Evolutionary conservation across 176 grass and related monocot species (phyloP).

Genomic region (Oryza meridionalis): DNA sequence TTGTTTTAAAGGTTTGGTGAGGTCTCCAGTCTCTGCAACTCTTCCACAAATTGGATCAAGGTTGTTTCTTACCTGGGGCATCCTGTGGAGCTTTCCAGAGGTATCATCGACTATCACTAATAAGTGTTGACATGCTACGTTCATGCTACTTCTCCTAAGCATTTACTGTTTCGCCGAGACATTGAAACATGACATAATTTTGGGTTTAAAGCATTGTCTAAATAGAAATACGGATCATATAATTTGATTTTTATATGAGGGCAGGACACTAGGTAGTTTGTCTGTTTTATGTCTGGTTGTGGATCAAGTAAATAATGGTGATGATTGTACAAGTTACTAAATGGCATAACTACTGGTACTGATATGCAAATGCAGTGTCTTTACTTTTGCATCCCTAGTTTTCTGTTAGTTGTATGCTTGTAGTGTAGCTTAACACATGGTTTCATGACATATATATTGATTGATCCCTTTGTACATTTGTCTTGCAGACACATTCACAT

Average conservation of each 20-base stretch:
- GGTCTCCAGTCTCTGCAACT: conserved; percentile 54
- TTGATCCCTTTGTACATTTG: not conserved
- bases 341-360: not conserved
- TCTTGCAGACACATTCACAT: conserved; percentile 62
- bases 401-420: not conserved
- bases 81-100: conserved; percentile 60
- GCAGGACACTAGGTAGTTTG: not conserved
- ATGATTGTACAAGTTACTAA: conserved; percentile 10
- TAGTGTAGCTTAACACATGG: not conserved
- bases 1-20: conserved; percentile 45
- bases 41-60: conserved; percentile 62
- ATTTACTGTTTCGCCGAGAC: not conserved
- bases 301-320: not conserved
- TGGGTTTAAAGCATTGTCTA: not conserved
- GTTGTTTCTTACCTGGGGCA: conserved; percentile 55
- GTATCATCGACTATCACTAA: conserved; percentile 24
- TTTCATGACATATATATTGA: conserved; percentile 17
- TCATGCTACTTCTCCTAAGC: not conserved
- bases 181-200: not conserved
- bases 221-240: not conserved
- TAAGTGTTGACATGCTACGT: not conserved
- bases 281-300: not conserved
- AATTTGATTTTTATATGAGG: not conserved
- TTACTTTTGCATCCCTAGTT: not conserved
- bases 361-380: not conserved